Base-by-base conservation (phyloP, 73 alveolate genomes). In the Paramecium sexaurelia region DNA sequence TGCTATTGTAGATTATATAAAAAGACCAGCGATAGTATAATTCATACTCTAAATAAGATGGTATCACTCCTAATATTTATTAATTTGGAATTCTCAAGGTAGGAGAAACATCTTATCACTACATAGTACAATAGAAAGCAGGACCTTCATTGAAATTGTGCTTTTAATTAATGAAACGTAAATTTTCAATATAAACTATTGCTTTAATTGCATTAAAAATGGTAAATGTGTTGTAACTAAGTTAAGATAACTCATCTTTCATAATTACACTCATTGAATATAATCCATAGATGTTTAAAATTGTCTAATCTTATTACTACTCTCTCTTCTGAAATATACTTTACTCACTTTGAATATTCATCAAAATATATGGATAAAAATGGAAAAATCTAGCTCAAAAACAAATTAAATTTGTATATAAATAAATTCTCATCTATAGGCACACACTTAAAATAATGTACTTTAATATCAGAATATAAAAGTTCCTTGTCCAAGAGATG, bases 401-500 rank as follows among this genome's bases (percentile, higher is more conserved):
- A 71, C 13, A 71, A 71, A n/a, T 27, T 35, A 7, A 35, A 71
- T 7, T 9, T 36, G 17, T 20, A 20, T 45, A 43, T 78, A 0
- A 22, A 78, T 78, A 37, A 33, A 78, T 78, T 41, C 73, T 78
- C 90, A 37, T 29, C 61, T 2, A 78, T 78, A 6, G 90, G 75
- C 5, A 24, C 68, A 8, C 90, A 78, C 41, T 33, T 78, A 41
- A 24, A 78, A 41, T 19, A 78, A 78, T 29, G 90, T 78, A 78
- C 8, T 26, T 71, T 71, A 78, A 22, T 43, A n/a, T 78, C 15
- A 6, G 8, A 40, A 41, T 41, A 15, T 24, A 17, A 8, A 32
- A 78, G 90, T 26, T 45, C 73, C 90, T 24, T 78, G 43, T 43
- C 90, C 90, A 20, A 78, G 55, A 41, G 90, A 78, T 78, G 90